Base-by-base conservation (phyloP, 768 basidiomycete species). In the Cubamyces lactineus region DNA sequence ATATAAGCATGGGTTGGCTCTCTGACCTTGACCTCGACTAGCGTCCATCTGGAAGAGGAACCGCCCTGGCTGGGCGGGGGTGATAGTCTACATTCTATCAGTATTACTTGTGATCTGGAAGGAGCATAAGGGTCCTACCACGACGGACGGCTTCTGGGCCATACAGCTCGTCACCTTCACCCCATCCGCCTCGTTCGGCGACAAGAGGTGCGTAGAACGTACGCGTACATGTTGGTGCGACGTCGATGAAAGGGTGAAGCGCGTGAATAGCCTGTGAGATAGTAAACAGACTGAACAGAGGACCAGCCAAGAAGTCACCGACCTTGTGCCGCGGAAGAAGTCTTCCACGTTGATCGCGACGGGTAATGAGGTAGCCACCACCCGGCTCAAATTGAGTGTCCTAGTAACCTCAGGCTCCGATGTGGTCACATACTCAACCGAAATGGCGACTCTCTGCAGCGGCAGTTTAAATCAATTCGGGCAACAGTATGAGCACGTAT, bases 311-410 rank as follows among this genome's bases (percentile, higher is more conserved):
- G 34, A 42, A 57, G 34, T 13, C 6, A 47, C 80, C 46, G 40
- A 94, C 96, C 86, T 87, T 58, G 85, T 79, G 26, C 89, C 89
- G 21, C 96, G 86, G 79, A 98, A 98, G 74, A 94, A 96, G 72
- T 99, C 97, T 74, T 98, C 92, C 0, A 98, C 96, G 60, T 96
- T 97, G 60, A 98, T 91, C 2, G 90, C 85, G 46, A 99, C 79
- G 0, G 96, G 96, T 3, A 98, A 79, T 0, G 89, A 82, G 7
- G 89, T 86, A 15, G 82, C 79, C 4, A 96, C 78, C 2, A 80
- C 73, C 59, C 84, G 81, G 13, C 83, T 80, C 30, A 84, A 78
- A 41, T 77, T 78, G 26, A 92, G 72, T 5, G 73, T 82, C 40
- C 94, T 82, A 16, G 74, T 73, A 5, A 88, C 65, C 3, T 74